A percentile compares a stretch with the other conserved stretches of the same genome.
Conservation (phyloP, 1,284 basidiomycete genomes). For the Trichosporon asahii region DNA sequence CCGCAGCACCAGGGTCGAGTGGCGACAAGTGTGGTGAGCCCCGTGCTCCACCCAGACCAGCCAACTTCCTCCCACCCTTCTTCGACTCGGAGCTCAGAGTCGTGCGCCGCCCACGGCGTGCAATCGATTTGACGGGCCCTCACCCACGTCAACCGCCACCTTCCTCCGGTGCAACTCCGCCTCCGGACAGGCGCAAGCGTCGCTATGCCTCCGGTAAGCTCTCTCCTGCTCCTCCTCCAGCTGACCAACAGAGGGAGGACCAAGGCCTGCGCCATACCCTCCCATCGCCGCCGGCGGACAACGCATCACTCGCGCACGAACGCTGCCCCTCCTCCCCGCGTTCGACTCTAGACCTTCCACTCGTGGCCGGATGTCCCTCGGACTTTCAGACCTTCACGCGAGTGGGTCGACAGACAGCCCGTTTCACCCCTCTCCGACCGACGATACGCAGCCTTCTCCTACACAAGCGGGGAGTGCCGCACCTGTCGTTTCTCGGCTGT, state of each 20-base stretch:
- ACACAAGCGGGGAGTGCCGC: too few relatives aligned
- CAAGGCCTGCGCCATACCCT: background rate
- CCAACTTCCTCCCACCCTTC: background rate
- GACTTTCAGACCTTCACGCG: background rate
- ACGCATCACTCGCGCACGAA: background rate
- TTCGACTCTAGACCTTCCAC: background rate
- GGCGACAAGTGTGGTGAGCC: background rate
- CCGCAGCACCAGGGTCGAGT: too few relatives aligned
- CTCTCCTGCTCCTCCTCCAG: background rate
- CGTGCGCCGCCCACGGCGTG: background rate
- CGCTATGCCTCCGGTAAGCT: background rate
- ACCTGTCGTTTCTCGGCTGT: too few relatives aligned
- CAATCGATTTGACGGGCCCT: background rate
- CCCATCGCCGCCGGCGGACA: background rate
- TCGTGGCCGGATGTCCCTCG: background rate
- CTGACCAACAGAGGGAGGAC: background rate
- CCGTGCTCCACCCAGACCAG: background rate
- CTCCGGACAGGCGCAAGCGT: background rate
- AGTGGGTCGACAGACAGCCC: background rate
- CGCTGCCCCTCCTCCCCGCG: background rate
- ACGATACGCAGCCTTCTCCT: too few relatives aligned
- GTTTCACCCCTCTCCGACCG: too few relatives aligned
- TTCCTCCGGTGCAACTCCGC: background rate
- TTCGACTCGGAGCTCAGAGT: background rate
- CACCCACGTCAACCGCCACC: background rate